phyloP scores from a whole-genome alignment of 768 basidiomycete species.

The Tulasnella sp. region DNA sequence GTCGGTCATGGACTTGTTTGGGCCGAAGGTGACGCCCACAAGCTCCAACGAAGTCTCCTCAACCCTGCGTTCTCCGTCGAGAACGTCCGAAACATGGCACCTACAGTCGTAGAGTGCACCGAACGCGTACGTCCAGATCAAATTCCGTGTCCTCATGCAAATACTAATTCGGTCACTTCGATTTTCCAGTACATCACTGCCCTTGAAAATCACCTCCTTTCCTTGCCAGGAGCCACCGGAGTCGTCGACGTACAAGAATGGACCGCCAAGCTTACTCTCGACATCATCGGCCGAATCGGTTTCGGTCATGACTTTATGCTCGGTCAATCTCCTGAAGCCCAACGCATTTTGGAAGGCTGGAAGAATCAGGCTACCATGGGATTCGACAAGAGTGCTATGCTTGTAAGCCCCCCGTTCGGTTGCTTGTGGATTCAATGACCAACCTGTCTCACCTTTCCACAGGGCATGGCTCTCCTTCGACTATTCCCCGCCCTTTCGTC shows the following conservation, averaged over 20 bases:
- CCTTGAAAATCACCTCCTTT: constrained; percentile 13
- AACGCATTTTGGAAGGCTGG: constrained; percentile 15
- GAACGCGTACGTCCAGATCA: constrained; percentile 4
- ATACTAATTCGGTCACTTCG: not conserved
- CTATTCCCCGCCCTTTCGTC: constrained; percentile 12
- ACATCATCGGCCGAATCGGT: constrained; percentile 21
- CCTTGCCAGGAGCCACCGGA: not conserved
- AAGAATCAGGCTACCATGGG: constrained; percentile 17
- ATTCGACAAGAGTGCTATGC: constrained; percentile 5
- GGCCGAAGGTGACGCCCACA: constrained; percentile 36
- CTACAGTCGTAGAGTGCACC: constrained; percentile 1
- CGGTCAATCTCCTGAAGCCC: constrained; percentile 10
- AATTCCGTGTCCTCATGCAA: not conserved
- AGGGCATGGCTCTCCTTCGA: constrained; percentile 18
- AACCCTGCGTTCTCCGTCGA: constrained; percentile 20
- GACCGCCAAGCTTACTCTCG: constrained; percentile 15
- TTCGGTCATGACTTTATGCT: constrained; percentile 19
- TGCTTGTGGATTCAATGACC: not conserved
- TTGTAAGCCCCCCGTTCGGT: not conserved
- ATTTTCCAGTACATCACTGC: constrained; percentile 4
- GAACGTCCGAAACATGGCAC: constrained; percentile 11
- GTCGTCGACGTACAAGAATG: constrained; percentile 18
- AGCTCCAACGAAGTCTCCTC: constrained; percentile 24
- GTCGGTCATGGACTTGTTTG: constrained; percentile 35
- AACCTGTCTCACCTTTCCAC: not conserved